Conservation (phyloP, 352 stramenopile species). For the Phytopythium kandeliae region DNA sequence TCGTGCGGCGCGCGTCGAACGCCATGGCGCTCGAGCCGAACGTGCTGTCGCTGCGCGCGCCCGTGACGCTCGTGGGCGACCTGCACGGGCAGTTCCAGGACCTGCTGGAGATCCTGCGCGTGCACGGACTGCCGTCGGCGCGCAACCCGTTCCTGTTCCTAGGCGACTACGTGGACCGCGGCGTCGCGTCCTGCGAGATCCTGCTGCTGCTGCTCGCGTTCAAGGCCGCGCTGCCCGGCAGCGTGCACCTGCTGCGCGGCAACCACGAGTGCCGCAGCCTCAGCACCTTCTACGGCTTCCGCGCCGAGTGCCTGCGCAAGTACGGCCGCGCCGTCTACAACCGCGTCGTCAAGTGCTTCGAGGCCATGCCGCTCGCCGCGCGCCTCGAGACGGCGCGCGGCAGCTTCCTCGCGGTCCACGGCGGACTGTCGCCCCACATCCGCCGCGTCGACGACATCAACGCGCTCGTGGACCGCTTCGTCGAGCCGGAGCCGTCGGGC, state of each 20-base stretch:
- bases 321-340: constrained; percentile 78
- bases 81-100: constrained; percentile 99
- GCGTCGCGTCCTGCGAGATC: constrained; percentile 96
- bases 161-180: constrained; percentile 90
- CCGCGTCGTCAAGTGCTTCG: constrained; percentile 78
- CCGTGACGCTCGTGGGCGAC: constrained; percentile 69
- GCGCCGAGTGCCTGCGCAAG: constrained; percentile 94
- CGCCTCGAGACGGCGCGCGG: constrained; percentile 54
- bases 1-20: constrained; percentile 51
- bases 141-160: constrained; percentile 98
- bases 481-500: constrained; percentile 77
- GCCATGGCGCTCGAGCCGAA: constrained; percentile 57
- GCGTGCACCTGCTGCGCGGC: constrained; percentile 97
- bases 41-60: constrained; percentile 39
- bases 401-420: constrained; percentile 65
- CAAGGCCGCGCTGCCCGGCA: constrained; percentile 98
- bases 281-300: constrained; percentile 99
- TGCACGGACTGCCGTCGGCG: constrained; percentile 37
- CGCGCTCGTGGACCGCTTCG: constrained; percentile 61
- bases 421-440: constrained; percentile 70
- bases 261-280: constrained; percentile 99
- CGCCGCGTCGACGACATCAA: constrained; percentile 72
- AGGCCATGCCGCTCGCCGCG: constrained; percentile 72
- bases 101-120: constrained; percentile 82
- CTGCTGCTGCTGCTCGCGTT: constrained; percentile 96